Evolutionary conservation across 2,329 filamentous ascomycete species (phyloP), one percentile per base, ranked within the genome.

Genomic region (Nemania sp.): DNA sequence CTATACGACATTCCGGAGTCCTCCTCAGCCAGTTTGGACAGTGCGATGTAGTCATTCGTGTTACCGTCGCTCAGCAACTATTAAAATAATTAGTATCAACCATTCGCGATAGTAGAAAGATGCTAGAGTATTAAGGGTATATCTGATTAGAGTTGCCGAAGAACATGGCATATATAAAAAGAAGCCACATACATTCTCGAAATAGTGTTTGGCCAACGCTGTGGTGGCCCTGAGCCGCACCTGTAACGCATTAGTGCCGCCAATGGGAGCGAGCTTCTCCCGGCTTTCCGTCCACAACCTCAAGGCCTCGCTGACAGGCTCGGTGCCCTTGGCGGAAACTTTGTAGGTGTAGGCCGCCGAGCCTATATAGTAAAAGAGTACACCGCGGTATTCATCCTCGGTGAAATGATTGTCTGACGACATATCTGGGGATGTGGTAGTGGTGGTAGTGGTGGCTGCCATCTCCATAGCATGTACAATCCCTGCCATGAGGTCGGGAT

Each of bases 161-260:
- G n/a, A n/a, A n/a, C n/a, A n/a, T n/a, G n/a, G n/a, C n/a, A n/a
- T n/a, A n/a, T n/a, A n/a, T n/a, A n/a, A n/a, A n/a, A 5, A 17
- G 11, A 36, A 36, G 33, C 19, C 33, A 36, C 33, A 36, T 36
- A 36, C 33, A 19, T 41, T 57, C 12, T 63, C 61, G 54, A 64
- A 65, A 28, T 65, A 64, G 30, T 62, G 54, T 17, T 57, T 57
- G 14, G 61, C 50, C 4, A 64, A 50, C 2, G 59, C 59, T 12
- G 45, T 41, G 7, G 52, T 59, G 9, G 60, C 61, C 6, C 43
- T 40, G 9, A 20, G 20, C 20, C 40, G 39, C 14, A 22, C 41
- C 3, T 37, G 36, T 6, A 20, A 59, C 31, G 60, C 57, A 23
- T 61, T 60, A 5, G 5, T n/a, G 4, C 62, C 62, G 34, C 62